Base-by-base conservation (phyloP, 352 stramenopile genomes). In the Globisporangium cylindrosporum region DNA sequence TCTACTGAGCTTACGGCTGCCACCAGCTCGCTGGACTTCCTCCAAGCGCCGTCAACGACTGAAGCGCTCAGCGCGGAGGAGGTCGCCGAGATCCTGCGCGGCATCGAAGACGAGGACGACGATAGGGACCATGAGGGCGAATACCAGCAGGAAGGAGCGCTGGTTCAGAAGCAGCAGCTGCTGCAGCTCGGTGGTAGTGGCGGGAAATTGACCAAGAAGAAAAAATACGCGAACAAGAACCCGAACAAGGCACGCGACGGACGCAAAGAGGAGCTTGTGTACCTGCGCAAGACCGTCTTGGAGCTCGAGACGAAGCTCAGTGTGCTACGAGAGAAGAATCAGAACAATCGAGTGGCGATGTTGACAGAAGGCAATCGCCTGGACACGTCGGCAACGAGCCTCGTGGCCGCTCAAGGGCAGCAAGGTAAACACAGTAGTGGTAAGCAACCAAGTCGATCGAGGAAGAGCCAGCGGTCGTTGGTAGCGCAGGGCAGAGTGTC, bases 181-280 rank as follows among this genome's bases (percentile, higher is more conserved):
- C 49, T 55, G 48, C 22, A 6, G 12, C 49, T 55, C 1, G 20
- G 20, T 3, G 5, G 20, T 1, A 25, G 9, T 32, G n/a, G 49
- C 20, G 20, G 20, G 49, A 56, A 56, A 3, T 3, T 27, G 49
- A 8, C n/a, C 22, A 56, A 56, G 49, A 56, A 56, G 22, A 56
- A 29, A 22, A 56, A 56, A 22, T 32, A 56, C 10, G 49, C 49
- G 49, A 56, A 22, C 49, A 56, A 56, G 49, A 24, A 32, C 15
- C 34, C 59, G 59, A 64, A 64, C 25, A 64, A 64, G 43, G 59
- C 59, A 36, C 69, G 74, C 10, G 74, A 81, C 36, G 74, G 75
- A 27, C 74, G 74, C 24, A 49, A 64, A 20, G 71, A 79, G 29
- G 74, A 83, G 59, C 72, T 83, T 53, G 68, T 74, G 10, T 77